A percentile compares a stretch with the other conserved stretches of the same genome.
Evolutionary conservation across 257 asterid genomes (phyloP).

Genomic region (Scutellaria barbata): DNA sequence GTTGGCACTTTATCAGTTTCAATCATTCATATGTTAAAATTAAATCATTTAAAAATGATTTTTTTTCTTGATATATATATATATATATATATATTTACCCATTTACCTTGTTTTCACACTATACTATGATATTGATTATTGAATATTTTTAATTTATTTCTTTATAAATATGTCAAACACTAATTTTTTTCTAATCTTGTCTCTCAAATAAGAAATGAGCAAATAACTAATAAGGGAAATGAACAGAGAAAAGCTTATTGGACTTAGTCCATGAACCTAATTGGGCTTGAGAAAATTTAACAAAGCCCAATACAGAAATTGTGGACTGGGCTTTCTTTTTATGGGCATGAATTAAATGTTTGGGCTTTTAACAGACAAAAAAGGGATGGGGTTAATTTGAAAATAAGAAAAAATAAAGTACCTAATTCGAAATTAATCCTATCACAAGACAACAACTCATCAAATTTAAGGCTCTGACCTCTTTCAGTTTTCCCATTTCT

Average conservation of each 20-base stretch:
- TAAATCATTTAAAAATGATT: no score
- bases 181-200: no score
- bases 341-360: not conserved
- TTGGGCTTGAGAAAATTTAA: not conserved
- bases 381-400: slow-evolving; percentile 18
- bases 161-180: no score
- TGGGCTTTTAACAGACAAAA: not conserved
- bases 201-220: no score
- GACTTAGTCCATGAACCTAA: not conserved
- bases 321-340: not conserved
- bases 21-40: no score
- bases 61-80: no score
- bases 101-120: no score
- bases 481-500: not conserved
- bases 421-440: slow-evolving; percentile 21
- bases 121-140: not conserved
- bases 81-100: no score
- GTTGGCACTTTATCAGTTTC: no score
- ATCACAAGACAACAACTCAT: slow-evolving; percentile 17
- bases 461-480: slow-evolving; percentile 33
- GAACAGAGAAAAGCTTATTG: not conserved
- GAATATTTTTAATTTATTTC: not conserved
- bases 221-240: no score
- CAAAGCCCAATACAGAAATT: not conserved
- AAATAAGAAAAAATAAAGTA: slow-evolving; percentile 13